Conservation (phyloP, 2,329 filamentous ascomycete genomes). For the Cladosporium sp. region DNA sequence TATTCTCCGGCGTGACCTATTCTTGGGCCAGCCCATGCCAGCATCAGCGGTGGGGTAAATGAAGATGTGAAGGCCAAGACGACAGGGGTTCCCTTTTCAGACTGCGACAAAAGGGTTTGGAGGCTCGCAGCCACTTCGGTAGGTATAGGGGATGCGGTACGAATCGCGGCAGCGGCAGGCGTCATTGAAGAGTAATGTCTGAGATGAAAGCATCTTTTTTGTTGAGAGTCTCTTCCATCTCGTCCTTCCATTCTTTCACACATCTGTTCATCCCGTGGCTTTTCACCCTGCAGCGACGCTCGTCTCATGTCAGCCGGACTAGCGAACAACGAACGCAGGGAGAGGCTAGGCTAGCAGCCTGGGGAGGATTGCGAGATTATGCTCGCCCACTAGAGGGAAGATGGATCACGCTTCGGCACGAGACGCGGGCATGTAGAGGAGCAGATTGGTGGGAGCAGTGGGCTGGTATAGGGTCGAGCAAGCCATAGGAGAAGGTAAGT, state of each 20-base stretch:
- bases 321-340: background rate
- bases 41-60: background rate
- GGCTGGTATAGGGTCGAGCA: constrained; percentile 6
- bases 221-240: no score
- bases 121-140: no score
- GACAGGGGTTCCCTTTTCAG: constrained; percentile 3
- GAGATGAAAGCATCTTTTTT: no score
- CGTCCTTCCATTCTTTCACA: no score
- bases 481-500: background rate
- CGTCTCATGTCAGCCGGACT: constrained; percentile 3
- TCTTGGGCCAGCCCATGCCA: background rate
- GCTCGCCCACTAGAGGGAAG: constrained; percentile 5
- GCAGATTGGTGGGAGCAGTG: constrained; percentile 10
- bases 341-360: background rate
- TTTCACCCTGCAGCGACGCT: constrained; percentile 3
- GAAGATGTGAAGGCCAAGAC: constrained; percentile 12
- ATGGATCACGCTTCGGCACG: constrained; percentile 13
- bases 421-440: background rate
- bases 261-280: background rate
- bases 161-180: background rate
- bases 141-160: no score
- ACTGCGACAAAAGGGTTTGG: background rate
- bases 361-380: constrained; percentile 7
- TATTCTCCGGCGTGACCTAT: constrained; percentile 8
- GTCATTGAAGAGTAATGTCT: constrained; percentile 6